These are phyloP conservation scores for Nemania sp. DNA, from an alignment of 2,329 filamentous ascomycete species.

Conservation along the genomic window DNA sequence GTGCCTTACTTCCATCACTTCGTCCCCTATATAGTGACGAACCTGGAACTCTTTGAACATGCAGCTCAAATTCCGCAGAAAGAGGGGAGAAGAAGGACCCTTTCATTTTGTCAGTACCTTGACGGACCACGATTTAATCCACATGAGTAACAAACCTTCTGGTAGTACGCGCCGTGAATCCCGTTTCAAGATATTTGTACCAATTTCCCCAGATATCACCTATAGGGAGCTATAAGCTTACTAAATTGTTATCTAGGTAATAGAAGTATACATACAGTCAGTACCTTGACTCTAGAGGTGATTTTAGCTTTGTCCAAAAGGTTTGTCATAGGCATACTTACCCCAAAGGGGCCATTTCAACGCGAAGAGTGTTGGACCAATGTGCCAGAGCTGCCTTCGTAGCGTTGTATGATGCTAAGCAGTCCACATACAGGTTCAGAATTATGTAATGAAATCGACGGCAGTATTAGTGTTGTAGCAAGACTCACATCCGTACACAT, in stretches of 20 bases:
- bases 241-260: too few relatives aligned
- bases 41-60: conserved; percentile 43
- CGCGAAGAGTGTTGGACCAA: conserved; percentile 42
- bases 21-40: too few relatives aligned
- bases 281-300: too few relatives aligned
- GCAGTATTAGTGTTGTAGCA: too few relatives aligned
- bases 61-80: conserved; percentile 38
- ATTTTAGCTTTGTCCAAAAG: too few relatives aligned
- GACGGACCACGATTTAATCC: not conserved
- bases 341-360: conserved; percentile 38
- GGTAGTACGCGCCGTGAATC: conserved; percentile 42
- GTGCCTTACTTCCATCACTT: too few relatives aligned
- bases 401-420: conserved; percentile 47
- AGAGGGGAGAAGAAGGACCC: conserved; percentile 42
- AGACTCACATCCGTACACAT: conserved; percentile 42
- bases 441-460: too few relatives aligned
- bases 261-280: too few relatives aligned
- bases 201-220: conserved; percentile 47
- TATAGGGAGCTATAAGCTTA: too few relatives aligned
- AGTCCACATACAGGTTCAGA: too few relatives aligned
- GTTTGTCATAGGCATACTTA: too few relatives aligned
- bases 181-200: conserved; percentile 47
- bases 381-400: conserved; percentile 46
- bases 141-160: conserved; percentile 22
- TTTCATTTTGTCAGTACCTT: not conserved